Conservation (phyloP, 352 stramenopile genomes). For the Saprolegnia parasitica region DNA sequence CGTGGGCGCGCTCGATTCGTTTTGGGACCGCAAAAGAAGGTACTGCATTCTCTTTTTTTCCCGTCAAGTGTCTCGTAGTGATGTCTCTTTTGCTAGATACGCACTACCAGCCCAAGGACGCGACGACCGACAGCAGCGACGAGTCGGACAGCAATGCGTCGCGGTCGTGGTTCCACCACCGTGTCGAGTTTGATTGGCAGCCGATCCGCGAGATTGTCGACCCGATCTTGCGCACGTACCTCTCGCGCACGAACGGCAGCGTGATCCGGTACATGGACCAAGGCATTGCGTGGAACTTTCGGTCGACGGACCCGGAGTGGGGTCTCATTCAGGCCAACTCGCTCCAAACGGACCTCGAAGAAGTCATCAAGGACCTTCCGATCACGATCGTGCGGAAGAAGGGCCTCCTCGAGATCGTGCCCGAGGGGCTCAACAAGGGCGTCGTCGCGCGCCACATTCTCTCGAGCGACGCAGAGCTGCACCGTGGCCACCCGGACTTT, state of each 20-base stretch:
- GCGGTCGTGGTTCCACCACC: slow-evolving; percentile 42
- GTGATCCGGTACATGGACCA: slow-evolving; percentile 90
- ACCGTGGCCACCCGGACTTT: slow-evolving; percentile 90
- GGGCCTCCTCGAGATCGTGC: slow-evolving; percentile 93
- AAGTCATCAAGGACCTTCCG: slow-evolving; percentile 64
- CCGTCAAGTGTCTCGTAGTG: background rate
- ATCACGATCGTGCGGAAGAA: slow-evolving; percentile 85
- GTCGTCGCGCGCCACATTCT: slow-evolving; percentile 95
- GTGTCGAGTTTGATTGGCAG: slow-evolving; percentile 88
- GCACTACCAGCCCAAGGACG: slow-evolving; percentile 10
- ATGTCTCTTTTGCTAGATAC: slow-evolving; percentile 9
- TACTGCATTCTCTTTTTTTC: background rate
- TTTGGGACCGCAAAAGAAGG: slow-evolving; percentile 29
- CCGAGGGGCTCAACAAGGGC: slow-evolving; percentile 94
- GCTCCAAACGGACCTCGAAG: slow-evolving; percentile 80
- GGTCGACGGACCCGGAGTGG: slow-evolving; percentile 96
- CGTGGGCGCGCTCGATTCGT: slow-evolving; percentile 67
- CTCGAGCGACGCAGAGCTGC: slow-evolving; percentile 69
- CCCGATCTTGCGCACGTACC: slow-evolving; percentile 94
- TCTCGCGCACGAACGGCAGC: slow-evolving; percentile 93
- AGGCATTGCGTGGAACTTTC: slow-evolving; percentile 97
- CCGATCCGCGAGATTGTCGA: slow-evolving; percentile 88
- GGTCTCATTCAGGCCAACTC: slow-evolving; percentile 93
- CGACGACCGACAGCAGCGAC: background rate
- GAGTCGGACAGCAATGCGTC: background rate